These are phyloP conservation scores for Ascocoryne sarcoides DNA, from an alignment of 2,329 filamentous ascomycete species.

Conservation along the genomic window DNA sequence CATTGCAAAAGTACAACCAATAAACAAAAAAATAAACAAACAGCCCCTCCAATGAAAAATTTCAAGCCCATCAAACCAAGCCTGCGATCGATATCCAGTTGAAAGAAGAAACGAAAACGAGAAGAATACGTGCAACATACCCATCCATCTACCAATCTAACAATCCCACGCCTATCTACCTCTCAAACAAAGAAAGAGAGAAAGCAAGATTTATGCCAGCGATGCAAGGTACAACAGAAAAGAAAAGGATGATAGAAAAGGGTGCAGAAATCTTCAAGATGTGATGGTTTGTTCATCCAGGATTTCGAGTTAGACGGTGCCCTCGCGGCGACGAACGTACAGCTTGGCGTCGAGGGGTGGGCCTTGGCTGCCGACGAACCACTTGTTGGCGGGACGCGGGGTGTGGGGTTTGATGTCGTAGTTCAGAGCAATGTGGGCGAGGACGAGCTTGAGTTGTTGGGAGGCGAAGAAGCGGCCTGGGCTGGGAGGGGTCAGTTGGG, in stretches of 20 bases:
- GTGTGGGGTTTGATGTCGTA: constrained; percentile 20
- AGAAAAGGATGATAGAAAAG: not conserved
- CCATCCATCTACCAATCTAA: not conserved
- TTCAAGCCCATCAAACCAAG: not conserved
- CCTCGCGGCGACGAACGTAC: constrained; percentile 17
- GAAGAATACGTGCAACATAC: too few relatives aligned
- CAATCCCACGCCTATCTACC: not conserved
- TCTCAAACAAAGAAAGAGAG: not conserved
- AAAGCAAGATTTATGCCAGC: too few relatives aligned
- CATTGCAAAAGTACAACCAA: not conserved
- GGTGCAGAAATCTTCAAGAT: not conserved
- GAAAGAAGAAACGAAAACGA: too few relatives aligned
- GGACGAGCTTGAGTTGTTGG: constrained; percentile 20
- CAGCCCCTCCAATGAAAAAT: not conserved
- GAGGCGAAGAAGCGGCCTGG: constrained; percentile 21
- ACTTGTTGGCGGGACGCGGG: constrained; percentile 26
- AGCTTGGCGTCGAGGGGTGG: constrained; percentile 27
- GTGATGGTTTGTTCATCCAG: too few relatives aligned
- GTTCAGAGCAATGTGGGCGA: constrained; percentile 19
- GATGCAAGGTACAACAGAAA: too few relatives aligned
- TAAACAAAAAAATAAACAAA: not conserved
- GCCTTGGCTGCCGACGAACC: constrained; percentile 24
- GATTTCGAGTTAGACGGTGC: constrained; percentile 6
- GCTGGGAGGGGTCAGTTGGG: constrained; percentile 11
- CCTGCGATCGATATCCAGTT: too few relatives aligned